Percentiles rank a stretch among this genome's conserved stretches.
phyloP scores from a whole-genome alignment of 148 eudicot species.

The Cornus controversa region DNA sequence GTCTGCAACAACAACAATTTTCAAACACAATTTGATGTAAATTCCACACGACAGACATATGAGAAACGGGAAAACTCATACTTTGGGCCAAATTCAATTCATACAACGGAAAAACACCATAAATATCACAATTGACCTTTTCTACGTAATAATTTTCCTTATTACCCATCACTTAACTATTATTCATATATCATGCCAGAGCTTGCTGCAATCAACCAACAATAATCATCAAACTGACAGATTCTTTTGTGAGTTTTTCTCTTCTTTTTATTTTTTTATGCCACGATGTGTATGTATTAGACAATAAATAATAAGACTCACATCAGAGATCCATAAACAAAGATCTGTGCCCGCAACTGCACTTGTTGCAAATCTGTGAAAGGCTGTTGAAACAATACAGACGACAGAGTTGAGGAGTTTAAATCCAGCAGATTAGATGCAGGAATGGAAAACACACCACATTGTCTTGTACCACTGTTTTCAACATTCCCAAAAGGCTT shows the following conservation, averaged over 20 bases:
- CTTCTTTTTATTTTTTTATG: background rate
- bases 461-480: constrained; percentile 32
- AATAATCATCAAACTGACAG: too few species aligned
- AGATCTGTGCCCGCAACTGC: constrained; percentile 95
- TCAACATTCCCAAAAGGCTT: constrained; percentile 38
- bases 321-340: constrained; percentile 98
- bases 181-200: background rate
- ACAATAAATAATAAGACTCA: constrained; percentile 35
- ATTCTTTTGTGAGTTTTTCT: background rate
- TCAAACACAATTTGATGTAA: background rate
- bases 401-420: constrained; percentile 42
- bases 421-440: constrained; percentile 57
- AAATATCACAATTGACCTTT: background rate
- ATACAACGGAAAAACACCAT: background rate
- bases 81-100: background rate
- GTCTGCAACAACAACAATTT: constrained; percentile 48
- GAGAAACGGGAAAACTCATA: background rate
- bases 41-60: background rate
- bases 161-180: background rate
- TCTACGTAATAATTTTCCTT: background rate
- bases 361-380: constrained; percentile 91
- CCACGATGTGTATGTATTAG: background rate
- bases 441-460: constrained; percentile 32
- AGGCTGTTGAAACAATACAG: constrained; percentile 60
- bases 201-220: background rate